phyloP scores from a whole-genome alignment of 1,284 basidiomycete genomes.

The Ustanciosporium gigantosporum region DNA sequence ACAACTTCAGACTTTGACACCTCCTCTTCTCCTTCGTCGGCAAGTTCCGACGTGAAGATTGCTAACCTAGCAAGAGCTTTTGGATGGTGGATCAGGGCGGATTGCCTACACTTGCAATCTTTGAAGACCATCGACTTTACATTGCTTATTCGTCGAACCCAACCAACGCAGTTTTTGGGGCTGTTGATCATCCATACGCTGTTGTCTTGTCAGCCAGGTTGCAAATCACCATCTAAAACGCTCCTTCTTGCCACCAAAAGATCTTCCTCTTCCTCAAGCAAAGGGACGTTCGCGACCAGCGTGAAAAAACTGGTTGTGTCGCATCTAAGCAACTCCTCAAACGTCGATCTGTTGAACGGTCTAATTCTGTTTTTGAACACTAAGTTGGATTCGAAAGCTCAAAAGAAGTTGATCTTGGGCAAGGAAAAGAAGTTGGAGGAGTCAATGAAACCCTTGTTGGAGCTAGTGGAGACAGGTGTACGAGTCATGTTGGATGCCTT shows the following conservation, averaged over 20 bases:
- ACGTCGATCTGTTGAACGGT: slow-evolving; percentile 39
- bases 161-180: slow-evolving; percentile 34
- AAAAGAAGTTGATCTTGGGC: slow-evolving; percentile 18
- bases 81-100: slow-evolving; percentile 81
- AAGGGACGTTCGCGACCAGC: not conserved
- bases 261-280: too few species aligned
- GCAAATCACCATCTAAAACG: slow-evolving; percentile 24
- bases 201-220: slow-evolving; percentile 29
- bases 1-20: slow-evolving; percentile 65
- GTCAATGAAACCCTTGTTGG: slow-evolving; percentile 7
- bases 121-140: slow-evolving; percentile 52
- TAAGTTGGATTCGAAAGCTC: slow-evolving; percentile 11
- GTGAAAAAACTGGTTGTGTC: slow-evolving; percentile 5
- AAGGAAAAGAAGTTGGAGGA: slow-evolving; percentile 6
- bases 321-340: slow-evolving; percentile 31
- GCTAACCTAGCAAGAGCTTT: slow-evolving; percentile 77
- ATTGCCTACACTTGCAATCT: slow-evolving; percentile 75
- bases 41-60: slow-evolving; percentile 52
- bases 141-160: slow-evolving; percentile 13
- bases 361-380: slow-evolving; percentile 46
- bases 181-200: slow-evolving; percentile 43
- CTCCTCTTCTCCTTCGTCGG: too few species aligned
- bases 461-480: slow-evolving; percentile 9
- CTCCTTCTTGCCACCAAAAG: slow-evolving; percentile 21
- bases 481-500: too few species aligned